phyloP scores from a whole-genome alignment of 108 stramenopile species.

The Schizochytrium sp. region DNA sequence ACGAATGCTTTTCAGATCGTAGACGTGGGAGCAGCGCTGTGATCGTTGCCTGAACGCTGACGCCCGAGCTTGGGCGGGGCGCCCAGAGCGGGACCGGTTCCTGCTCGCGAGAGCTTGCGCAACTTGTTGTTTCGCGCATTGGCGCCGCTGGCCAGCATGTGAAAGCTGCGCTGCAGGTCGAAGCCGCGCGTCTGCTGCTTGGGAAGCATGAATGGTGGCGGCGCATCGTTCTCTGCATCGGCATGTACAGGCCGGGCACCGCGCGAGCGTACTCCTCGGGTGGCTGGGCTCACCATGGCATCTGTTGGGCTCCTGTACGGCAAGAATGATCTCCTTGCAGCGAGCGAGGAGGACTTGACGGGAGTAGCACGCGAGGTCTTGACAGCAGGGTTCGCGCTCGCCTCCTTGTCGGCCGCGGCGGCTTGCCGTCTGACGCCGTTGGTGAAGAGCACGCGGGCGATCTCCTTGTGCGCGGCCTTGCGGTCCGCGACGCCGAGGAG shows the following conservation, averaged over 20 bases:
- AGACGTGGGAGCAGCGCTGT: not conserved
- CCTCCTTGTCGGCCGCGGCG: too few relatives aligned
- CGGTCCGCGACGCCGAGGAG: not conserved
- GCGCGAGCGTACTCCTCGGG: not conserved
- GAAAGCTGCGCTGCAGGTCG: not conserved
- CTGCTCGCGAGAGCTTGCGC: not conserved
- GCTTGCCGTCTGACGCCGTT: not conserved
- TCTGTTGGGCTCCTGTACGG: not conserved
- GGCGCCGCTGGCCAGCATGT: not conserved
- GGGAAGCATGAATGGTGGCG: not conserved
- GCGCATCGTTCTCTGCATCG: not conserved
- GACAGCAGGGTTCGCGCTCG: too few relatives aligned
- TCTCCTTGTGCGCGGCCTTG: not conserved
- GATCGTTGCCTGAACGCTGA: not conserved
- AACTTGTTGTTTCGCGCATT: not conserved
- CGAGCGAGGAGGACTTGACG: not conserved
- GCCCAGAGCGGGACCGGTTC: not conserved
- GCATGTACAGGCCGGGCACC: not conserved
- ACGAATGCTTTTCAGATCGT: not conserved
- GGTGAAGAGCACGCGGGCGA: not conserved
- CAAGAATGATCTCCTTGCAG: not conserved
- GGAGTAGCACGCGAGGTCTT: not conserved
- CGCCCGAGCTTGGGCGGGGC: not conserved
- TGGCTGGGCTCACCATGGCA: not conserved
- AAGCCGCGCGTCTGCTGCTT: not conserved